Percentiles rank a stretch among this genome's conserved stretches.
Evolutionary conservation across 495 filamentous ascomycete species (phyloP).

Genomic region (Penicillium arizonense): DNA sequence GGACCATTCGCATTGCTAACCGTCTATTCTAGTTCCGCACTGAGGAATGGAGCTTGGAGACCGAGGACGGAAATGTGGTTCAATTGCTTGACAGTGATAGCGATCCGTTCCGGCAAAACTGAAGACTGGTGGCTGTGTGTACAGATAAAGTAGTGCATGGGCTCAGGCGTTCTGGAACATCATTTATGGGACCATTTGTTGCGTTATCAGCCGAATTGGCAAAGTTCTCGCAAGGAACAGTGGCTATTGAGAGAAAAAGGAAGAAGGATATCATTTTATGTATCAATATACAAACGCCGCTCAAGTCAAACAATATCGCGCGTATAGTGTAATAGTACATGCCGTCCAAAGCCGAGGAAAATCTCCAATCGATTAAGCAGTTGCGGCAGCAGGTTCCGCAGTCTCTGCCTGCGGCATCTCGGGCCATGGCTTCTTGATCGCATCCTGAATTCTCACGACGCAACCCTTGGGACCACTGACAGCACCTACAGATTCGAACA

Average conservation of each 20-base stretch:
- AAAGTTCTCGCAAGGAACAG: background rate
- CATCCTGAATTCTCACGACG: conserved; percentile 82
- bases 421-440: conserved; percentile 87
- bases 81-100: conserved; percentile 61
- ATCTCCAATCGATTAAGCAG: conserved; percentile 21
- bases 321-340: conserved; percentile 46
- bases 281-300: conserved; percentile 50
- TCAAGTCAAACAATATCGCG: conserved; percentile 38
- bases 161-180: conserved; percentile 26
- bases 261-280: conserved; percentile 46
- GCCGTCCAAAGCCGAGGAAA: conserved; percentile 15
- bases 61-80: conserved; percentile 60
- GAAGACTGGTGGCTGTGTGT: conserved; percentile 10
- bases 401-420: conserved; percentile 43
- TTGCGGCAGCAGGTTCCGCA: conserved; percentile 34
- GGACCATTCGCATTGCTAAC: background rate
- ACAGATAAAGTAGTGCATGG: conserved; percentile 29
- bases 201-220: background rate
- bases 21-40: conserved; percentile 59
- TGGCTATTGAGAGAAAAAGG: conserved; percentile 2
- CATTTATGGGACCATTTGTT: conserved; percentile 7
- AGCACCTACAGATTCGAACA: conserved; percentile 47
- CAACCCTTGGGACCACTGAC: conserved; percentile 84
- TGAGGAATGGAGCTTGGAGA: conserved; percentile 73
- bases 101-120: conserved; percentile 57